Conservation (phyloP, 139 green algal genomes). For the Tetradesmus obliquus region DNA sequence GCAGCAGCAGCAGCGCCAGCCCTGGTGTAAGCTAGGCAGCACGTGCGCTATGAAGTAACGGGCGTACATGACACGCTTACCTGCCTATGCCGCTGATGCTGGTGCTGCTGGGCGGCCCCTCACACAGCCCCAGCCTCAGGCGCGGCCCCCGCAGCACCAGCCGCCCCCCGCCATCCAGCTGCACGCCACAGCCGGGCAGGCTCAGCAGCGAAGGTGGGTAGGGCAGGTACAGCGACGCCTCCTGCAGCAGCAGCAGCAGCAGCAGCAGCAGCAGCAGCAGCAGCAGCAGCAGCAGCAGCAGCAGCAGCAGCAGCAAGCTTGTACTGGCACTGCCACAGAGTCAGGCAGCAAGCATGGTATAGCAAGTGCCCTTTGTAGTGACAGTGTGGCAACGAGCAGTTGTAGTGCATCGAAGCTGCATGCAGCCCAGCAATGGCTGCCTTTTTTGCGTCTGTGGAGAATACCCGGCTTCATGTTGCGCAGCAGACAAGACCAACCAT, state of each 20-base stretch:
- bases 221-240: conserved; percentile 31
- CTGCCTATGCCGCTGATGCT: conserved; percentile 54
- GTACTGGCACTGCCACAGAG: neutral
- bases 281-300: neutral
- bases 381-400: neutral
- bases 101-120: conserved; percentile 56
- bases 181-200: neutral
- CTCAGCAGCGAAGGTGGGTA: neutral
- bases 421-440: neutral
- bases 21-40: too few species aligned
- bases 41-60: neutral
- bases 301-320: neutral
- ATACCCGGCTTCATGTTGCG: too few species aligned
- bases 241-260: conserved; percentile 11
- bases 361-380: neutral
- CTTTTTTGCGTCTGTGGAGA: too few species aligned
- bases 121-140: conserved; percentile 62
- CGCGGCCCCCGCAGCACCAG: conserved; percentile 55
- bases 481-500: too few species aligned
- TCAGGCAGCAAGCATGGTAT: neutral
- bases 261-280: neutral
- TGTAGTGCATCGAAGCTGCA: neutral
- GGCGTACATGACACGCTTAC: neutral
- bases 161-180: neutral
- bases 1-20: too few species aligned